Evolutionary conservation across 2,329 filamentous ascomycete species (phyloP).

Genomic region (Sarocladium oryzae): DNA sequence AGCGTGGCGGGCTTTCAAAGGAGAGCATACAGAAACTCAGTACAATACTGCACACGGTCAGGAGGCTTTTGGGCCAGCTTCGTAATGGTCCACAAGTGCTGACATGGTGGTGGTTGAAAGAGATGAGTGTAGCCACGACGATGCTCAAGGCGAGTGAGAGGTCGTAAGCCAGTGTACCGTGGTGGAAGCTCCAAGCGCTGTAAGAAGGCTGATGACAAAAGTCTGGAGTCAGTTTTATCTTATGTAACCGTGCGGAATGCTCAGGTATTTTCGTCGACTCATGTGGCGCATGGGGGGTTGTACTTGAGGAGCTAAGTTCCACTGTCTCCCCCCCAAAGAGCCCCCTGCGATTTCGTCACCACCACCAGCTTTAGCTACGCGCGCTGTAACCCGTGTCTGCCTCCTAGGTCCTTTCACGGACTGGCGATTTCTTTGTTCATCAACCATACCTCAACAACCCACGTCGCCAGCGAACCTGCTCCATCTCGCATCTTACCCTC

Average conservation of each 20-base stretch:
- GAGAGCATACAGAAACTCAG: too few relatives aligned
- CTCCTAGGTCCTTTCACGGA: neutral
- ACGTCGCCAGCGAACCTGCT: neutral
- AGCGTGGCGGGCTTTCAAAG: too few relatives aligned
- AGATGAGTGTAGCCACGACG: neutral
- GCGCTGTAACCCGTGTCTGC: neutral
- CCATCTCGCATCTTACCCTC: too few relatives aligned
- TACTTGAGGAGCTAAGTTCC: neutral
- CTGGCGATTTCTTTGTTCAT: neutral
- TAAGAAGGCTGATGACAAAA: neutral
- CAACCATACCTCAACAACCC: neutral
- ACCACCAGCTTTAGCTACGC: neutral
- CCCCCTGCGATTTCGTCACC: constrained; percentile 2
- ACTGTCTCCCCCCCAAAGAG: neutral
- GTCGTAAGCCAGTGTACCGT: neutral
- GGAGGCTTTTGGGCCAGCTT: neutral
- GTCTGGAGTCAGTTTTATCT: neutral
- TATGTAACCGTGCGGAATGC: neutral
- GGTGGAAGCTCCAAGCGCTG: neutral
- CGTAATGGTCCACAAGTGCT: neutral
- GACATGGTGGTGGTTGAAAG: neutral
- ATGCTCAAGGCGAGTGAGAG: neutral
- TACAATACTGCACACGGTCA: neutral
- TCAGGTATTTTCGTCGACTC: neutral
- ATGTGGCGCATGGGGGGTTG: neutral